Evolutionary conservation across 371 early-diverging fungal genomes (phyloP), one percentile per base, ranked within the genome.

Genomic region (Apophysomyces trapeziformis): DNA sequence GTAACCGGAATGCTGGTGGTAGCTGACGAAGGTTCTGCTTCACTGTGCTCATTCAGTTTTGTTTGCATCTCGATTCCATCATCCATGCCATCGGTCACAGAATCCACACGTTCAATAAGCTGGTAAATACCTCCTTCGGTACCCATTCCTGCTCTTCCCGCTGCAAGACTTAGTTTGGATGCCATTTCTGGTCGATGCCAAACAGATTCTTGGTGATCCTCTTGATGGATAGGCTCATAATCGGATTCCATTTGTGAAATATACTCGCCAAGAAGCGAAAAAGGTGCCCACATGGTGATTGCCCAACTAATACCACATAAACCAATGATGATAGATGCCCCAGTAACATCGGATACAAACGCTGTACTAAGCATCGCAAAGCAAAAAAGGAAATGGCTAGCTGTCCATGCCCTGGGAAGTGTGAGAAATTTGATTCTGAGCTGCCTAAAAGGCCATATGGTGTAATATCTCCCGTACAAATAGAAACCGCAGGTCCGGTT

Each of bases 221-320:
- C 59, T n/a, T 46, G 43, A 16, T 46, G 41, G 1, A 56, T 36
- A 0, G 36, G 43, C 41, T 60, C 32, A 12, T 39, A 21, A 14
- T 59, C 57, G 2, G 54, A 54, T 60, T 83, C 79, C 58, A 68
- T 71, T 46, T 83, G 79, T 7, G 87, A 80, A 21, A 94, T 86
- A 68, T 83, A 86, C 74, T 95, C 95, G n/a, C 95, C 96, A 39
- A 98, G 72, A 7, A 98, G 79, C 0, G 96, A 90, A 69, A 95
- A 96, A 1, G 98, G 98, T 0, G 93, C 92, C 97, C 97, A 98
- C 87, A 92, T 89, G 13, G 90, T 84, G 14, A 93, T 84, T 4
- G 94, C 93, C 96, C 97, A 97, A 5, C 93, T 85, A 32, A 96
- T 72, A 1, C 97, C 96, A 62, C 89, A 87, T 2, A 83, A 58